A percentile compares a stretch with the other conserved stretches of the same genome.
phyloP scores from a whole-genome alignment of 2,329 filamentous ascomycete species.

The Ophiostoma himal-ulmi region DNA sequence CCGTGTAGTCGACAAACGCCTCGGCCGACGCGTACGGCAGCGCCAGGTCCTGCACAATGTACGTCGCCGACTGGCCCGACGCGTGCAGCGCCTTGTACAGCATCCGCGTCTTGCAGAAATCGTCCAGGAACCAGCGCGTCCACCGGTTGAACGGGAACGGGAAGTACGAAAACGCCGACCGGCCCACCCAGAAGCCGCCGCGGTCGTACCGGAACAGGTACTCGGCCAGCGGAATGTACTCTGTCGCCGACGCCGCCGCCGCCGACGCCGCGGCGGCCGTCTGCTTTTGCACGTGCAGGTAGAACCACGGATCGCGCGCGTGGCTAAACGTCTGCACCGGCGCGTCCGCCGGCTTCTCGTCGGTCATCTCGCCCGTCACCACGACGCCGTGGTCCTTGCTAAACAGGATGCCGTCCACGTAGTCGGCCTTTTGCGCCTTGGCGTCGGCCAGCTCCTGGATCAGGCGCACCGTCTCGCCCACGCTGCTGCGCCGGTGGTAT shows the following conservation, averaged over 20 bases:
- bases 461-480: slow-evolving; percentile 44
- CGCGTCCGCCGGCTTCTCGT: slow-evolving; percentile 40
- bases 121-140: slow-evolving; percentile 63
- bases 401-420: slow-evolving; percentile 68
- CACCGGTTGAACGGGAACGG: slow-evolving; percentile 56
- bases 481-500: slow-evolving; percentile 51
- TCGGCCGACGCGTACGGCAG: slow-evolving; percentile 49
- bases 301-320: slow-evolving; percentile 68
- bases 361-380: slow-evolving; percentile 56
- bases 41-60: slow-evolving; percentile 63
- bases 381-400: slow-evolving; percentile 57
- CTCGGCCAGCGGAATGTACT: slow-evolving; percentile 62
- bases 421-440: slow-evolving; percentile 42
- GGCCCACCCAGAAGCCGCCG: slow-evolving; percentile 68
- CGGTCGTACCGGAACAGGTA: slow-evolving; percentile 74
- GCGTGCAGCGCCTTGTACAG: slow-evolving; percentile 66
- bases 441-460: slow-evolving; percentile 33
- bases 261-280: slow-evolving; percentile 25
- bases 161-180: slow-evolving; percentile 63
- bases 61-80: slow-evolving; percentile 57
- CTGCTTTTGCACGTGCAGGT: slow-evolving; percentile 58
- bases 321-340: slow-evolving; percentile 50
- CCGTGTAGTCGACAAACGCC: slow-evolving; percentile 51
- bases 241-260: slow-evolving; percentile 30
- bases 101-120: slow-evolving; percentile 68